These are phyloP conservation scores for Hemileccinum rubropunctum DNA, from an alignment of 768 basidiomycete genomes.

Conservation along the genomic window DNA sequence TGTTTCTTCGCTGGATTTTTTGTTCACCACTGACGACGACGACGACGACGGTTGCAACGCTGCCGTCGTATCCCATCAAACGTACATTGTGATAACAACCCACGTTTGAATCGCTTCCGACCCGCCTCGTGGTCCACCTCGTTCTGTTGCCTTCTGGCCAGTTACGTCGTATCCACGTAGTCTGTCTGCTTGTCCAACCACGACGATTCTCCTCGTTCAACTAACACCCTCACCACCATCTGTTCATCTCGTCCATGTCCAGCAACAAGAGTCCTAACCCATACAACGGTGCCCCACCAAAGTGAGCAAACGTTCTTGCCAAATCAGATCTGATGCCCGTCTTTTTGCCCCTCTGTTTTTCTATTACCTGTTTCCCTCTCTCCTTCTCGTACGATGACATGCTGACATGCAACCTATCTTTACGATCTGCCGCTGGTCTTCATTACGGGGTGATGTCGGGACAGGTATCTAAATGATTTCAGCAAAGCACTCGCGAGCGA, in stretches of 20 bases:
- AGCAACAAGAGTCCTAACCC: slow-evolving; percentile 32
- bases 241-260: slow-evolving; percentile 26
- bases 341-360: neutral
- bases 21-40: neutral
- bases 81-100: neutral
- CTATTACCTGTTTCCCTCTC: neutral
- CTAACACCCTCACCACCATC: neutral
- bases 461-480: slow-evolving; percentile 57
- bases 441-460: neutral
- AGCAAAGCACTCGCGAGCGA: slow-evolving; percentile 61
- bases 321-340: neutral
- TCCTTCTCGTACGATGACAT: neutral
- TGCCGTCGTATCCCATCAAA: neutral
- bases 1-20: no score
- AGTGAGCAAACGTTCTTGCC: slow-evolving; percentile 30
- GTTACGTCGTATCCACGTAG: slow-evolving; percentile 5
- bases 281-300: slow-evolving; percentile 33
- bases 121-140: slow-evolving; percentile 23
- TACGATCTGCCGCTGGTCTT: neutral
- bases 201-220: neutral
- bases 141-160: no score
- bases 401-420: slow-evolving; percentile 5
- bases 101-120: neutral
- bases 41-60: neutral
- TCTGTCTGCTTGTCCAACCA: neutral